phyloP scores from a whole-genome alignment of 768 basidiomycete genomes.

The Kwoniella heveanensis region DNA sequence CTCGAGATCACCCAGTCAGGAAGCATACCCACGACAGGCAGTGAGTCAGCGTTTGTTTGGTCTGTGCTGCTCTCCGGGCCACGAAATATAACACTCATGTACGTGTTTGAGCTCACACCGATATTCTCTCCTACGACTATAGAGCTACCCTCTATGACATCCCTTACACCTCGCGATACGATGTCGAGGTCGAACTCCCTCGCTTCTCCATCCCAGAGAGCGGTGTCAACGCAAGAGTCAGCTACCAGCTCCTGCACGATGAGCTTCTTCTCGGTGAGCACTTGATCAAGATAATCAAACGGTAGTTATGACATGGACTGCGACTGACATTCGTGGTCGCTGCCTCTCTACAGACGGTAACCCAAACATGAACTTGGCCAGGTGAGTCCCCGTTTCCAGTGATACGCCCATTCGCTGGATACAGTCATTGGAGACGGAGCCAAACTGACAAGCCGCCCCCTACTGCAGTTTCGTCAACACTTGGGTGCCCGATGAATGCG shows the following conservation, averaged over 20 bases:
- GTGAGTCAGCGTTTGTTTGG: too few relatives aligned
- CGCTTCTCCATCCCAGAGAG: conserved; percentile 47
- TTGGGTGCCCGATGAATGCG: conserved; percentile 58
- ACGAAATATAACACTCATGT: too few relatives aligned
- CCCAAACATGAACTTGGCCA: conserved; percentile 67
- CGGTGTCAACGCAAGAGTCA: conserved; percentile 43
- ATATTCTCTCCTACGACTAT: not conserved
- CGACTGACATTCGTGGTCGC: not conserved
- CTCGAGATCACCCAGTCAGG: conserved; percentile 49
- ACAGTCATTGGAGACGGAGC: too few relatives aligned
- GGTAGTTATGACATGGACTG: too few relatives aligned
- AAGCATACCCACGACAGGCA: conserved; percentile 41
- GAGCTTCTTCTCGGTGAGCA: conserved; percentile 60
- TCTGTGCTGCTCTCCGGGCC: too few relatives aligned
- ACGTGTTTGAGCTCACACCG: not conserved
- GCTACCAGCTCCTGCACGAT: conserved; percentile 61
- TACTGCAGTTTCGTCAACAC: conserved; percentile 63
- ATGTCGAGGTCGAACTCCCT: conserved; percentile 47
- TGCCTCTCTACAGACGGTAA: conserved; percentile 58
- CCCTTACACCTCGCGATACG: conserved; percentile 47
- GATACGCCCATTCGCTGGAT: not conserved
- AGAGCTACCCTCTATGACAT: conserved; percentile 48
- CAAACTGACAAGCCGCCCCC: too few relatives aligned
- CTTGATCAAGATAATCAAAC: too few relatives aligned
- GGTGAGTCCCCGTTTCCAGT: conserved; percentile 39